Evolutionary conservation across 345 rosid species (phyloP).

Genomic region (Turnera subulata): DNA sequence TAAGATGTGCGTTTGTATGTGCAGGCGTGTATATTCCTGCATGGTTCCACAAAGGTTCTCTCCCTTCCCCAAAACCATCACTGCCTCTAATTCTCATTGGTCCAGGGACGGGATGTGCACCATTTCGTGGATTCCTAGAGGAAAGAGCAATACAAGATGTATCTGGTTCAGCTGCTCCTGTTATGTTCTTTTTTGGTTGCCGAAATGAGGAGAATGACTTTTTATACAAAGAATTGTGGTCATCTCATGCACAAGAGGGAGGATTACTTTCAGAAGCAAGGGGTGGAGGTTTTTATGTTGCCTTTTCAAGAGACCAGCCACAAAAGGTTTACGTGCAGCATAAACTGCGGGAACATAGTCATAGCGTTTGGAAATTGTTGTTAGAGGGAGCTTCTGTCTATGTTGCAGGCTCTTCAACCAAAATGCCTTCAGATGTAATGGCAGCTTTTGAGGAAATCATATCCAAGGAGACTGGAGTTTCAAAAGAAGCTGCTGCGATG

Average conservation of each 20-base stretch:
- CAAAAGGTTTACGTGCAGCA: conserved; percentile 91
- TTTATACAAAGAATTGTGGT: conserved; percentile 75
- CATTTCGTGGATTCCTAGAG: conserved; percentile 83
- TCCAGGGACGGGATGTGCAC: conserved; percentile 98
- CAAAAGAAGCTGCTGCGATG: conserved; percentile 50
- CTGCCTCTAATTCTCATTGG: conserved; percentile 79
- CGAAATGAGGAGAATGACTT: conserved; percentile 71
- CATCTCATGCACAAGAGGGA: conserved; percentile 40
- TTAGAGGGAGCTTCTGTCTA: conserved; percentile 62
- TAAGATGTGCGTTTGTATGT: conserved; percentile 9
- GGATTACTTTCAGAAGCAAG: conserved; percentile 69
- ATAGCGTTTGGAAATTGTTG: conserved; percentile 58
- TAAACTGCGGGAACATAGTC: conserved; percentile 59
- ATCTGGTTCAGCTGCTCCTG: conserved; percentile 48
- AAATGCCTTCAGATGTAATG: conserved; percentile 87
- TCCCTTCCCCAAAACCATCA: conserved; percentile 66
- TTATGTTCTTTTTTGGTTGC: conserved; percentile 86
- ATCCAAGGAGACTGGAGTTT: conserved; percentile 51
- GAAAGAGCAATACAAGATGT: conserved; percentile 62
- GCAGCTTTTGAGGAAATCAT: conserved; percentile 67
- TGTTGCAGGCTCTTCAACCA: conserved; percentile 85
- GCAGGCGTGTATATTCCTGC: conserved; percentile 61
- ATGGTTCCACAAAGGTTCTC: conserved; percentile 78
- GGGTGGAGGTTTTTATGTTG: conserved; percentile 78
- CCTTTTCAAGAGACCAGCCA: conserved; percentile 91